Evolutionary conservation across 2,329 filamentous ascomycete species (phyloP).

Genomic region (Alternaria solani): DNA sequence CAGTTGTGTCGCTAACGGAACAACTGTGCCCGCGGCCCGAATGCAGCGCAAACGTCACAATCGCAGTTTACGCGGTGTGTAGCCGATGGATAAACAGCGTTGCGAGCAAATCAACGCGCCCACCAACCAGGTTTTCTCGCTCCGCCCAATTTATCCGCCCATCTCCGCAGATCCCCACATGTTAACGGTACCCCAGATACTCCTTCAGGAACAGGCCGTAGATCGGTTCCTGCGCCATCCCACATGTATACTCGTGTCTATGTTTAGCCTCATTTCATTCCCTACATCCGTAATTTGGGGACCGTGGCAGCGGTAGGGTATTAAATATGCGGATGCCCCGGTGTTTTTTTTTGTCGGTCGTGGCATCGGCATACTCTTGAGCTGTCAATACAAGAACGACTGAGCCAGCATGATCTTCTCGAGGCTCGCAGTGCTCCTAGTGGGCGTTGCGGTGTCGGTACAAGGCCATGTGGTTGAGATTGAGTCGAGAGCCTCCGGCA

Average conservation of each 20-base stretch:
- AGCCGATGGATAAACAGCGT: slow-evolving; percentile 29
- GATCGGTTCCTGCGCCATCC: slow-evolving; percentile 18
- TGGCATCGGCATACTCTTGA: background rate
- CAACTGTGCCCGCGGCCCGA: slow-evolving; percentile 13
- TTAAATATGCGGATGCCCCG: slow-evolving; percentile 23
- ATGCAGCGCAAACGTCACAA: slow-evolving; percentile 2
- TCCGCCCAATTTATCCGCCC: slow-evolving; percentile 44
- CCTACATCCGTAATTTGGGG: slow-evolving; percentile 28
- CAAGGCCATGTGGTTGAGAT: slow-evolving; percentile 16
- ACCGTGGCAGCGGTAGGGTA: slow-evolving; percentile 11
- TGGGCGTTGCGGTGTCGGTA: slow-evolving; percentile 22
- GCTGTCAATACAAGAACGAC: background rate
- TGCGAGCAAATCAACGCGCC: slow-evolving; percentile 10
- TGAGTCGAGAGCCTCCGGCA: slow-evolving; percentile 3
- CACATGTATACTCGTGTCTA: slow-evolving; percentile 23
- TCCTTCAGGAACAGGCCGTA: slow-evolving; percentile 28
- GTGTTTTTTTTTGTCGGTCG: background rate
- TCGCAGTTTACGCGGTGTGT: slow-evolving; percentile 19
- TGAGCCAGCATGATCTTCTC: slow-evolving; percentile 25
- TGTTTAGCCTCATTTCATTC: slow-evolving; percentile 27
- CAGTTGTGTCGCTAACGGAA: slow-evolving; percentile 4
- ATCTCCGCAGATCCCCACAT: slow-evolving; percentile 37
- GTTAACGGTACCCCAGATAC: slow-evolving; percentile 20
- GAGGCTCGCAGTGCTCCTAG: slow-evolving; percentile 21
- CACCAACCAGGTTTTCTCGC: slow-evolving; percentile 39